Evolutionary conservation across 805 yeast species (phyloP).

Genomic region (Candida ovalis): DNA sequence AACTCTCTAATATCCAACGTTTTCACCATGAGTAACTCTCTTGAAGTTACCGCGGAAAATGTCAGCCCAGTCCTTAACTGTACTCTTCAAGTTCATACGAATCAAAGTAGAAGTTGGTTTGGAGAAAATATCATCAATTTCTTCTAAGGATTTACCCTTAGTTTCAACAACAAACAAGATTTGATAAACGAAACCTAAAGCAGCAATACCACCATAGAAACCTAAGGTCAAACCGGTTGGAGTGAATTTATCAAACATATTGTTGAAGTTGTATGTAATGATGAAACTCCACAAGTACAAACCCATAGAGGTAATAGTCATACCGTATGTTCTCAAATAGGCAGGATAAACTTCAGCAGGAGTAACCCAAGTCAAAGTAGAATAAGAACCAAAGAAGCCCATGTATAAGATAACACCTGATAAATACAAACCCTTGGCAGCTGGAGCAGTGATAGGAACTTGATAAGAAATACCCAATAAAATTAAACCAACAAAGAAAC

Average conservation of each 20-base stretch:
- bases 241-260: slow-evolving; percentile 54
- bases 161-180: slow-evolving; percentile 66
- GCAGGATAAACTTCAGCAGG: slow-evolving; percentile 63
- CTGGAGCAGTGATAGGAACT: slow-evolving; percentile 37
- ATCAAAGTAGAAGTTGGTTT: slow-evolving; percentile 40
- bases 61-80: slow-evolving; percentile 17
- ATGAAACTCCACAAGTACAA: slow-evolving; percentile 61
- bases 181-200: slow-evolving; percentile 52
- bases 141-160: slow-evolving; percentile 67
- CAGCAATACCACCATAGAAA: slow-evolving; percentile 65
- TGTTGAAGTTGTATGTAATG: slow-evolving; percentile 59
- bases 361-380: slow-evolving; percentile 65
- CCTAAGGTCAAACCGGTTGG: slow-evolving; percentile 61
- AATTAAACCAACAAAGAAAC: slow-evolving; percentile 57
- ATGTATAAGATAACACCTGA: slow-evolving; percentile 61
- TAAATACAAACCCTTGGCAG: slow-evolving; percentile 57
- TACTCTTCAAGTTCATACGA: slow-evolving; percentile 30
- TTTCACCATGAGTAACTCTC: slow-evolving; percentile 8
- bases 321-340: slow-evolving; percentile 58
- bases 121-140: slow-evolving; percentile 60
- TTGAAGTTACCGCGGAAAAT: slow-evolving; percentile 17
- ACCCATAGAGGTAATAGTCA: slow-evolving; percentile 55
- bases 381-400: slow-evolving; percentile 64
- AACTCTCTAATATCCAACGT: not conserved
- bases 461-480: slow-evolving; percentile 57